A percentile compares a stretch with the other conserved stretches of the same genome.
Conservation (phyloP, 2,329 filamentous ascomycete genomes). For the Fusarium kyushuense region DNA sequence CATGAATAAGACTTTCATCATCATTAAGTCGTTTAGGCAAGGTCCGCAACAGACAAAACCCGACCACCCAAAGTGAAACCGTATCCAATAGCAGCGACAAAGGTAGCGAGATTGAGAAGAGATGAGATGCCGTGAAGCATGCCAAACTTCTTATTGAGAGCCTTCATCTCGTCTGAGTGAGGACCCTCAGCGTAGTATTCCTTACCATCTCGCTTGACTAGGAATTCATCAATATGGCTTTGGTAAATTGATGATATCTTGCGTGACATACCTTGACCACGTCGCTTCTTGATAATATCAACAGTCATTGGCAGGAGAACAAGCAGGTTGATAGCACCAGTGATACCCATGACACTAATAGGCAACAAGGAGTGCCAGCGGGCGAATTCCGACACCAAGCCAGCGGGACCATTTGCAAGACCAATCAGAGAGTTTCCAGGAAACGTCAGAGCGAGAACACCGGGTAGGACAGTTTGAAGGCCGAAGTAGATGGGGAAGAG, state of each 20-base stretch:
- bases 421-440: constrained; percentile 70
- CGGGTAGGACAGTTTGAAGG: constrained; percentile 81
- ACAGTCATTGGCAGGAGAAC: constrained; percentile 82
- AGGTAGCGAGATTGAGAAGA: constrained; percentile 78
- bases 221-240: constrained; percentile 29
- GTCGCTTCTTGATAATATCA: constrained; percentile 78
- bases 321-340: constrained; percentile 76
- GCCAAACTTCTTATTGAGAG: constrained; percentile 82
- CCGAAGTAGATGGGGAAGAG: constrained; percentile 92
- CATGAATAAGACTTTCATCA: constrained; percentile 12
- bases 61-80: constrained; percentile 78
- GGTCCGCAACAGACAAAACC: constrained; percentile 59
- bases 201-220: constrained; percentile 89
- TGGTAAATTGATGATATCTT: background rate
- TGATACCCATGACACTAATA: constrained; percentile 76
- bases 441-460: constrained; percentile 82
- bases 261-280: constrained; percentile 75
- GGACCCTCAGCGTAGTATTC: constrained; percentile 82
- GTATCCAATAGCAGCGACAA: constrained; percentile 80
- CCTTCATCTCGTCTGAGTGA: constrained; percentile 86
- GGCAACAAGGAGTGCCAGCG: constrained; percentile 75
- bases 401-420: constrained; percentile 61
- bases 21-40: constrained; percentile 34
- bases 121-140: constrained; percentile 85
- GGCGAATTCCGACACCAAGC: constrained; percentile 71